Percentiles rank a stretch among this genome's conserved stretches.
Evolutionary conservation across 176 grass and related monocot species (phyloP).

Genomic region (Pontederia crassipes): DNA sequence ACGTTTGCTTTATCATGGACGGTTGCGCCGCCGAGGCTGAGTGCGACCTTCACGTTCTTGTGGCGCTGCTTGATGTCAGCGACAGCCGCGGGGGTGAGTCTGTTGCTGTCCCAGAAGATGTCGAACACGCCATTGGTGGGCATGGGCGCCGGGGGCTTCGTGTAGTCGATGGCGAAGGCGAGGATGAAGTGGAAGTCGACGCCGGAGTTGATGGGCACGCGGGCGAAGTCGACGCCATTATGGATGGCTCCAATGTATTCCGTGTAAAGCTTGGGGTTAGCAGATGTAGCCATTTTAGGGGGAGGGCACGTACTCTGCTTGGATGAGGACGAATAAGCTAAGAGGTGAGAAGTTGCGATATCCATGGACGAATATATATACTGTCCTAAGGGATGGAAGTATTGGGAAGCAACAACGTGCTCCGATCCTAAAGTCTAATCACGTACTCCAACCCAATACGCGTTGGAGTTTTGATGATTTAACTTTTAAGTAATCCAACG

Average conservation of each 20-base stretch:
- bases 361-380: too few relatives aligned
- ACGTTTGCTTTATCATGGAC: conserved; percentile 17
- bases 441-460: too few relatives aligned
- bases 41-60: conserved; percentile 54
- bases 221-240: conserved; percentile 51
- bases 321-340: conserved; percentile 12
- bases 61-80: conserved; percentile 46
- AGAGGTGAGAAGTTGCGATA: too few relatives aligned
- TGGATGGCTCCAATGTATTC: conserved; percentile 76
- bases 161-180: too few relatives aligned
- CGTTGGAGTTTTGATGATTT: too few relatives aligned
- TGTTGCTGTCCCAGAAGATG: conserved; percentile 43
- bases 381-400: too few relatives aligned
- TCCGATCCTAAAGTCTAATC: too few relatives aligned
- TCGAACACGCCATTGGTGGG: too few relatives aligned
- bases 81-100: conserved; percentile 33
- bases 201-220: conserved; percentile 69
- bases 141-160: too few relatives aligned
- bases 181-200: too few relatives aligned
- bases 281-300: background rate
- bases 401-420: too few relatives aligned
- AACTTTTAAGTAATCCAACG: too few relatives aligned
- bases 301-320: conserved; percentile 8
- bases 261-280: conserved; percentile 54
- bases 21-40: conserved; percentile 64